These are phyloP conservation scores for Aspergillus piperis DNA, from an alignment of 2,329 filamentous ascomycete species.

Conservation along the genomic window DNA sequence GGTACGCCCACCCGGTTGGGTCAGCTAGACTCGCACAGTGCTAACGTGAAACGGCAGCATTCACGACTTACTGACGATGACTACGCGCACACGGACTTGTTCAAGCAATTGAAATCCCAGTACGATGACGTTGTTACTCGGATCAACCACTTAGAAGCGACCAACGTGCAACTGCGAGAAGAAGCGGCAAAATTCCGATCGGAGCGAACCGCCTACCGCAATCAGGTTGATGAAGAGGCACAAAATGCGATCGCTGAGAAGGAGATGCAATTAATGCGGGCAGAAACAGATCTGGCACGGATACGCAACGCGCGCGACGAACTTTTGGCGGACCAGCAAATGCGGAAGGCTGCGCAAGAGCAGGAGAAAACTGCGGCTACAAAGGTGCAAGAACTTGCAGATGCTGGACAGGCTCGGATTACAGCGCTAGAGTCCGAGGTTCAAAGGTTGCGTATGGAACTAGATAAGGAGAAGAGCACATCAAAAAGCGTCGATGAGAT, in stretches of 20 bases:
- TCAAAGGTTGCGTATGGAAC: constrained; percentile 64
- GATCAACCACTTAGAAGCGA: constrained; percentile 87
- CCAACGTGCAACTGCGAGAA: constrained; percentile 79
- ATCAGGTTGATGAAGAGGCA: constrained; percentile 77
- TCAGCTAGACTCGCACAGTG: neutral
- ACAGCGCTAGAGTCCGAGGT: constrained; percentile 79
- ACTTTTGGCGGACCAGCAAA: constrained; percentile 74
- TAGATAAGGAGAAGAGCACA: constrained; percentile 50
- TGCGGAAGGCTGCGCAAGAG: constrained; percentile 77
- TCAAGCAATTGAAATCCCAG: constrained; percentile 86
- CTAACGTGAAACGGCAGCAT: constrained; percentile 45
- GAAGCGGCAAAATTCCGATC: constrained; percentile 82
- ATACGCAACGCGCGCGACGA: constrained; percentile 85
- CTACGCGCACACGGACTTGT: constrained; percentile 87
- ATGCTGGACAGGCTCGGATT: constrained; percentile 79
- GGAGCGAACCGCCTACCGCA: constrained; percentile 79
- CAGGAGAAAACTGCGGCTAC: constrained; percentile 69
- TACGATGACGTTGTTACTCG: constrained; percentile 91
- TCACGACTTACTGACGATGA: constrained; percentile 85
- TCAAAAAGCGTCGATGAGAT: constrained; percentile 58
- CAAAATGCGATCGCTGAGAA: constrained; percentile 72
- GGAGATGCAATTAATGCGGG: constrained; percentile 76
- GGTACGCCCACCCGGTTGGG: constrained; percentile 33
- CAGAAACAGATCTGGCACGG: constrained; percentile 81
- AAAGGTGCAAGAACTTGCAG: constrained; percentile 77